Evolutionary conservation across 257 asterid genomes (phyloP).

Genomic region (Nicotiana noctiflora): DNA sequence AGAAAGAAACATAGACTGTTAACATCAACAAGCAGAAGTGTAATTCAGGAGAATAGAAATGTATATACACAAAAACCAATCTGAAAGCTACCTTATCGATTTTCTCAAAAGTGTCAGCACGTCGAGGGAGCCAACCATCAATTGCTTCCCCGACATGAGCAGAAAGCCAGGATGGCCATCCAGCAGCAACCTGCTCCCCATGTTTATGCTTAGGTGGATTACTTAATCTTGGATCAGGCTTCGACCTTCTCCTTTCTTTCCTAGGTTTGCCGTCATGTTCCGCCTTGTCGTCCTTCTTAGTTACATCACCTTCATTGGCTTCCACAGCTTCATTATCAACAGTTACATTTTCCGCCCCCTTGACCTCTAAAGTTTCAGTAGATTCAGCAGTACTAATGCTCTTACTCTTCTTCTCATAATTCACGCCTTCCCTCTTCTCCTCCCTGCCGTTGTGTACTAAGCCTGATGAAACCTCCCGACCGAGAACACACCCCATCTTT

Average conservation of each 20-base stretch:
- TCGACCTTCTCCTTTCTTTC: slow-evolving; percentile 67
- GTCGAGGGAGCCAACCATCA: slow-evolving; percentile 92
- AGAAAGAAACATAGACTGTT: background rate
- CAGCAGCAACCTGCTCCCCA: slow-evolving; percentile 96
- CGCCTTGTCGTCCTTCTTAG: slow-evolving; percentile 39
- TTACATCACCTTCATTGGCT: slow-evolving; percentile 24
- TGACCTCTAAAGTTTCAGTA: slow-evolving; percentile 20
- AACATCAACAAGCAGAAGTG: background rate
- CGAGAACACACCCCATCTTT: slow-evolving; percentile 42
- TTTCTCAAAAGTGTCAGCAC: slow-evolving; percentile 84
- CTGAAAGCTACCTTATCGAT: slow-evolving; percentile 65
- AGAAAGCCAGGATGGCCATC: slow-evolving; percentile 98
- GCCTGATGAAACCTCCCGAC: slow-evolving; percentile 34
- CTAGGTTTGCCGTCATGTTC: slow-evolving; percentile 46
- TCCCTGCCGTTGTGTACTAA: slow-evolving; percentile 23
- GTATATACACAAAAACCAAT: background rate
- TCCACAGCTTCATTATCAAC: slow-evolving; percentile 16
- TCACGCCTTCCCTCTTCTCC: slow-evolving; percentile 20
- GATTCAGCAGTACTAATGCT: slow-evolving; percentile 16
- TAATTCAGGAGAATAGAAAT: background rate
- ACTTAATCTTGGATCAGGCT: slow-evolving; percentile 73
- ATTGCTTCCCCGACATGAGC: slow-evolving; percentile 93
- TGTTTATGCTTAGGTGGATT: slow-evolving; percentile 74
- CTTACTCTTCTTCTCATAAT: slow-evolving; percentile 25
- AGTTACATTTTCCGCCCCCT: slow-evolving; percentile 18